Evolutionary conservation across 495 filamentous ascomycete species (phyloP), one percentile per base, ranked within the genome.

Genomic region (Corynascus novoguineensis): DNA sequence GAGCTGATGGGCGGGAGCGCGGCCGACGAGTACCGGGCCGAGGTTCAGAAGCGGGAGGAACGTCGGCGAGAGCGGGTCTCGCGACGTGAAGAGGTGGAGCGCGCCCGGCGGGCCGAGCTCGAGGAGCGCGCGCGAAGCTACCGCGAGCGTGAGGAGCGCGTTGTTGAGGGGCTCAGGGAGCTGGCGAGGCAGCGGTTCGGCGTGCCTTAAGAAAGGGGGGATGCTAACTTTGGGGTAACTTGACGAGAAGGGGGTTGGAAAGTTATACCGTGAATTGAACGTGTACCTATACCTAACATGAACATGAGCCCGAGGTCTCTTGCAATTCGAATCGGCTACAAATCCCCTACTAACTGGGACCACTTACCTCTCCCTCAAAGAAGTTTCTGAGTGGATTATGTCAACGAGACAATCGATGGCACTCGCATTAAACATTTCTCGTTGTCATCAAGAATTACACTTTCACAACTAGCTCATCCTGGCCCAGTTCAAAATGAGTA

Each of bases 21-120:
- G 0, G 57, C 81, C 0, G 83, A 81, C 17, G 79, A 75, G 25
- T 83, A 78, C 52, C 86, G 79, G 74, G 69, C 72, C 61, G 57
- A 74, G 73, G 78, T 82, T 68, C 74, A 71, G 56, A 71, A 67
- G 49, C 58, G 74, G 63, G 78, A 86, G 71, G 64, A 78, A 62
- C 79, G 79, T 69, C 84, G 82, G 75, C 79, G 77, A 53, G 86
- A 89, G 71, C 59, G 86, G 40, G 83, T 88, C 72, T 58, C 85
- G 12, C 56, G 85, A 63, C 75, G 81, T 66, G 86, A 88, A 67
- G 86, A 87, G 70, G 71, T 82, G 50, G 65, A 78, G 38, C 66
- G 83, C 64, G 84, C 82, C 11, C 74, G 74, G 65, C 70, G 68
- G 54, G 83, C 74, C 48, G 86, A 89, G 74, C 70, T 84, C 62